Evolutionary conservation across 139 green algal genomes (phyloP), one percentile per base, ranked within the genome.

Genomic region (Zygnema circumcarinatum): DNA sequence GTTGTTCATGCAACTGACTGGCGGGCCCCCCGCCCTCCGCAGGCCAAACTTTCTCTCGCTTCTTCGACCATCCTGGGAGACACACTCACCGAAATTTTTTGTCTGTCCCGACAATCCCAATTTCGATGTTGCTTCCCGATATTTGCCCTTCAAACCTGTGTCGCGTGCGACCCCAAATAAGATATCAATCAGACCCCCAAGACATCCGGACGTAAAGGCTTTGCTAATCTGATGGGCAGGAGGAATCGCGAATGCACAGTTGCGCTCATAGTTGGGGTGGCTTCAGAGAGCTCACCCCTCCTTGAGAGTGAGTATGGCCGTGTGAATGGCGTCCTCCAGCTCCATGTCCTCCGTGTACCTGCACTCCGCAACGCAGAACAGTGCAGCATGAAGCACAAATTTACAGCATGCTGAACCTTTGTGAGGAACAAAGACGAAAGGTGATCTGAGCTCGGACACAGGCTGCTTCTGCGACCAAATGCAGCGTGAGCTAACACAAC

Each of bases 241-340:
- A n/a, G n/a, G n/a, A n/a, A n/a, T n/a, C n/a, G n/a, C n/a, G n/a
- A n/a, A n/a, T n/a, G n/a, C n/a, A n/a, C n/a, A n/a, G n/a, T n/a
- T n/a, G n/a, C n/a, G n/a, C n/a, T n/a, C n/a, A n/a, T n/a, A n/a
- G n/a, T n/a, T n/a, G n/a, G n/a, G n/a, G n/a, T n/a, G n/a, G n/a
- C n/a, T n/a, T n/a, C n/a, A n/a, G n/a, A n/a, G 47, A 16, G 16
- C 47, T 62, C 47, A 90, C 75, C 91, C 91, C 75, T 94, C 92
- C 93, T 99, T 99, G 1, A 99, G 92, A 29, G 97, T 99, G 33
- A 99, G 92, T 62, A 99, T 94, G 40, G 97, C 96, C 1, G 97
- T 99, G 92, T 99, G 96, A 16, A 99, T 94, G 2, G 97, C 97
- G 88, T 99, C 97, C 91, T 99, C 97, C 36, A 99, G 94, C 90